Evolutionary conservation across 805 yeast species (phyloP), one percentile per base, ranked within the genome.

Genomic region (Hanseniaspora pseudoguilliermondii): DNA sequence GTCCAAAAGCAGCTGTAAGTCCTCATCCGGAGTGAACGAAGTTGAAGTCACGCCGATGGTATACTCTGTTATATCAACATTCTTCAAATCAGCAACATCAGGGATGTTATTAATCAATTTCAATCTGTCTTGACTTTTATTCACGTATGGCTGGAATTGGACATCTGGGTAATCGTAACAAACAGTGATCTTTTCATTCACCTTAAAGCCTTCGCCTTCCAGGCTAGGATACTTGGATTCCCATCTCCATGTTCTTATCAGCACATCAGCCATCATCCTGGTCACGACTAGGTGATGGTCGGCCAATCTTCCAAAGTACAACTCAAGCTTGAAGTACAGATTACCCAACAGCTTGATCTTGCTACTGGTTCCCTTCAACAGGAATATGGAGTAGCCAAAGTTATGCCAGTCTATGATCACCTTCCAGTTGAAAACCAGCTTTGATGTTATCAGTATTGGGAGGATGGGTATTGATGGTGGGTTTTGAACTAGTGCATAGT

Each of bases 341-440:
- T 71, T 66, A 2, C 89, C 95, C 55, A 86, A 67, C 0, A 84
- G 82, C 64, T 86, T 86, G 36, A 68, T 69, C 50, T 69, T 65
- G 55, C 67, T 27, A 2, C 75, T 75, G 5, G 74, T 64, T 60
- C 80, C 79, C 61, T 81, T 81, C 64, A 91, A 66, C 54, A 84
- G 82, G 57, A 93, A 69, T 29, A 93, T 86, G 1, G 95, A 79
- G 67, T 79, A 91, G 42, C 95, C 95, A 62, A 93, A 73, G 68
- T 93, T 93, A 69, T 93, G 99, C 98, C 98, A 93, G 69, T 93
- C 99, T 49, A 93, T 79, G 21, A 93, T 75, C 25, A 91, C 68
- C 63, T 77, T 75, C 44, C 80, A 65, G 58, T 73, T 68, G 21
- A 50, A 46, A 27, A 56, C 1, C 7, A 50, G 1, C 57, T 78